These are phyloP conservation scores for Arctium lappa DNA, from an alignment of 129 eudicot species.

Conservation along the genomic window DNA sequence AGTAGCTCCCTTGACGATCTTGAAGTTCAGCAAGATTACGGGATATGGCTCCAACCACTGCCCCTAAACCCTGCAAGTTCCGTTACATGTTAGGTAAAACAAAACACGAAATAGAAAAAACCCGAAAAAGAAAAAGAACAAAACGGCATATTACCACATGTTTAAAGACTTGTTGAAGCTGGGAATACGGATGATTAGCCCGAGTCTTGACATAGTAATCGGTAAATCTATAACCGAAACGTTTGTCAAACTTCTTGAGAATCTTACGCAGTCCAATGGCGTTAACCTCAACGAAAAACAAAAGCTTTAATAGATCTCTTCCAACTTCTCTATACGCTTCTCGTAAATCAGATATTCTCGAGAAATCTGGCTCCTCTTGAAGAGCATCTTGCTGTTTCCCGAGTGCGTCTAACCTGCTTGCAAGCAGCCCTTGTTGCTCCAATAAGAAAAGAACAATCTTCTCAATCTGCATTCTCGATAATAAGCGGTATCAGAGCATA, in stretches of 20 bases:
- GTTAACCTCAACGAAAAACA: constrained; percentile 75
- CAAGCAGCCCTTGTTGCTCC: constrained; percentile 96
- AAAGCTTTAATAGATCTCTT: constrained; percentile 71
- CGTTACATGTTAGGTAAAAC: not conserved
- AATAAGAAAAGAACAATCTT: constrained; percentile 80
- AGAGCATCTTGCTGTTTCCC: constrained; percentile 60
- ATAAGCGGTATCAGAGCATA: not conserved
- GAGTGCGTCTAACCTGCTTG: constrained; percentile 62
- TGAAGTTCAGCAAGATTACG: constrained; percentile 94
- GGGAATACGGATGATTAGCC: constrained; percentile 97
- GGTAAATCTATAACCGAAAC: constrained; percentile 81
- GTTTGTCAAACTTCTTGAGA: constrained; percentile 95
- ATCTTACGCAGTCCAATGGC: constrained; percentile 91
- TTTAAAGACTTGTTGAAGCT: constrained; percentile 92
- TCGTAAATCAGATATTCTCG: constrained; percentile 56
- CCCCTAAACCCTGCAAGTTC: constrained; percentile 78
- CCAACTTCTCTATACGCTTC: constrained; percentile 90
- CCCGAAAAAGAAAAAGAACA: not conserved
- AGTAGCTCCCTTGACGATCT: constrained; percentile 94
- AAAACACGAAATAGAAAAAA: not conserved
- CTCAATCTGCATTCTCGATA: constrained; percentile 56
- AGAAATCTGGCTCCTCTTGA: constrained; percentile 69
- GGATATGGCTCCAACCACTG: constrained; percentile 90
- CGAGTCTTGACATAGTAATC: constrained; percentile 94
- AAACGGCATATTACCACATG: constrained; percentile 64